These are phyloP conservation scores for Chlorella sp. DNA, from an alignment of 139 green algal species.

Conservation along the genomic window DNA sequence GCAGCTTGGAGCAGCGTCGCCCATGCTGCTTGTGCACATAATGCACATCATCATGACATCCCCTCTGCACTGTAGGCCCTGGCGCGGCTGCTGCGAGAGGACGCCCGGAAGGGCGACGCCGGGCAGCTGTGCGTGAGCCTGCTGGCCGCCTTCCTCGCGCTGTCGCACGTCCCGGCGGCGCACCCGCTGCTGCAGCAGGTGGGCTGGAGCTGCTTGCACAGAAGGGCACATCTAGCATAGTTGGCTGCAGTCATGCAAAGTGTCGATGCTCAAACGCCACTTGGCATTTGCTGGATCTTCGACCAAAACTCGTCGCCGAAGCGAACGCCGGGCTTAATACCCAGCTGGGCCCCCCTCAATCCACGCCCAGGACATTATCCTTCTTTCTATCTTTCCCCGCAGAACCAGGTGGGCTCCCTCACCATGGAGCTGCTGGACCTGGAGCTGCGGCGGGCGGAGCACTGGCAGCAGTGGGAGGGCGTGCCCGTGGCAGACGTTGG, in stretches of 20 bases:
- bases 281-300: background rate
- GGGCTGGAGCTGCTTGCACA: background rate
- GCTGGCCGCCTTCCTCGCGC: conserved; percentile 74
- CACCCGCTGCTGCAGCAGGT: conserved; percentile 58
- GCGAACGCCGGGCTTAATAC: background rate
- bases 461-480: conserved; percentile 54
- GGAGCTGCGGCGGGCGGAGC: conserved; percentile 76
- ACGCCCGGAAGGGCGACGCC: conserved; percentile 73
- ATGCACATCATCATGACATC: too few relatives aligned
- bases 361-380: background rate
- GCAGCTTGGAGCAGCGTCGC: too few relatives aligned
- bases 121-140: conserved; percentile 76
- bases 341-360: background rate
- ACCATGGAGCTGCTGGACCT: conserved; percentile 85
- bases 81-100: conserved; percentile 79
- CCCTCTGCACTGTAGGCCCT: conserved; percentile 62
- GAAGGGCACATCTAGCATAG: background rate
- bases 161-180: conserved; percentile 81
- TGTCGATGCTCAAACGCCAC: too few relatives aligned
- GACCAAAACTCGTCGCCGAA: background rate
- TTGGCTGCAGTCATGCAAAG: too few relatives aligned
- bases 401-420: conserved; percentile 74
- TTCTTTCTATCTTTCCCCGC: background rate
- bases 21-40: too few relatives aligned
- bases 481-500: conserved; percentile 26